These are phyloP conservation scores for Stachybotrys chartarum DNA, from an alignment of 2,329 filamentous ascomycete genomes.

Conservation along the genomic window DNA sequence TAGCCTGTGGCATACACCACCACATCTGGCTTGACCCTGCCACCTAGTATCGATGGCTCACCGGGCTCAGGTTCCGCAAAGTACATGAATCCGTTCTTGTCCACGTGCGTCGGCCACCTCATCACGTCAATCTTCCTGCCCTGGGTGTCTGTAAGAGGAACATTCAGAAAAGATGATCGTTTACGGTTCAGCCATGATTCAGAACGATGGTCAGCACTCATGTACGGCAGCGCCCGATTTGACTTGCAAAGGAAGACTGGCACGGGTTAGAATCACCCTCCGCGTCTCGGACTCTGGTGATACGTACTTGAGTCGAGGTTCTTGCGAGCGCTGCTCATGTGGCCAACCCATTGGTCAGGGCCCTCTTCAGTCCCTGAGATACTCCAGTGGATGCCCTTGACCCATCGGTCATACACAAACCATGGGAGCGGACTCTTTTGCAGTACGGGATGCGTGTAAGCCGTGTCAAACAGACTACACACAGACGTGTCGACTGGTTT, in stretches of 20 bases:
- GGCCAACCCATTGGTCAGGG: slow-evolving; percentile 40
- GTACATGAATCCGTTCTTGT: slow-evolving; percentile 25
- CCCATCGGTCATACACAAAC: slow-evolving; percentile 38
- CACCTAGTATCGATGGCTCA: slow-evolving; percentile 17
- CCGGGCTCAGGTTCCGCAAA: slow-evolving; percentile 23
- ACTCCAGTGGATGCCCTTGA: slow-evolving; percentile 32
- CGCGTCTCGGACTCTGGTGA: background rate
- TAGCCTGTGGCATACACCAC: slow-evolving; percentile 42
- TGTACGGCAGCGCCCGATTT: slow-evolving; percentile 33
- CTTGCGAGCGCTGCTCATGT: slow-evolving; percentile 28
- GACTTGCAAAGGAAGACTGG: slow-evolving; percentile 38
- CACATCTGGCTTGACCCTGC: slow-evolving; percentile 31
- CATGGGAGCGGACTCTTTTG: slow-evolving; percentile 35
- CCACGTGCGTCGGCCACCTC: slow-evolving; percentile 33
- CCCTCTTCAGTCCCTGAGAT: slow-evolving; percentile 38
- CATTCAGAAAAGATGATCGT: slow-evolving; percentile 29
- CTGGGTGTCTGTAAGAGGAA: slow-evolving; percentile 28
- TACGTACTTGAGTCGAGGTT: slow-evolving; percentile 24
- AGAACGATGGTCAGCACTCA: slow-evolving; percentile 27
- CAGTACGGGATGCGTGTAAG: slow-evolving; percentile 39
- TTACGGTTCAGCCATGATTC: slow-evolving; percentile 23
- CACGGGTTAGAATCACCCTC: slow-evolving; percentile 1
- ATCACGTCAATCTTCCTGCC: slow-evolving; percentile 34
- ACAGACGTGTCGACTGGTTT: slow-evolving; percentile 39
- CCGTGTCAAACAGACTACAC: slow-evolving; percentile 43